Base-by-base conservation (phyloP, 139 green algal species). In the Chlamydomonas sp. region DNA sequence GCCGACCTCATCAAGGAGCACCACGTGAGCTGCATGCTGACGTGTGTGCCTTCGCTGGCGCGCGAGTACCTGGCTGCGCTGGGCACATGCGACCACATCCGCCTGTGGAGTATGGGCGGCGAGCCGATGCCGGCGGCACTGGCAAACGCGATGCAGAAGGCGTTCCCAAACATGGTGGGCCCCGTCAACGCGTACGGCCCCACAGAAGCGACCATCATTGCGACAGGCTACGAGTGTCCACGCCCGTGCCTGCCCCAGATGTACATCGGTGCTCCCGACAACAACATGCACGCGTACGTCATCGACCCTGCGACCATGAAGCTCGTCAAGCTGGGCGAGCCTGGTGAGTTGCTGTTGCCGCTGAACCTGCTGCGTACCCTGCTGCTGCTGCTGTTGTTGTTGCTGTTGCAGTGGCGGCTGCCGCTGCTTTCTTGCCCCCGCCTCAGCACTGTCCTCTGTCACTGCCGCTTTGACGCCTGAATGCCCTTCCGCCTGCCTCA, bases 271-370 rank as follows among this genome's bases (percentile, higher is more conserved):
- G 24, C 13, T 22, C 79, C 80, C 43, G 73, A 81, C 47, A n/a
- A 68, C 57, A 86, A 86, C 49, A 65, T 81, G 34, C 70, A 74
- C 31, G 48, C 49, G 59, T 86, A 84, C 38, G 64, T 86, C 13
- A 28, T 81, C 3, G 71, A 81, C 67, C 62, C 62, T n/a, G 13
- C 16, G 3, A 3, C 58, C 28, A 35, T 36, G 58, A 30, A 5
- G 10, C 26, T 10, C 58, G 35, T 4, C 58, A 49, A 22, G 61
- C 34, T 48, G 3, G 35, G 35, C 16, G 61, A 54, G 61, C 26
- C 35, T 3, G 61, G 30, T 37, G 83, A 89, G 76, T 69, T 89
- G 54, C 64, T 80, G 43, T 65, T 87, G 49, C 74, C 73, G 20
- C 36, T 79, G 5, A n/a, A n/a, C 73, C 73, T 5, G 30, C 75